Conservation (phyloP, 2,329 filamentous ascomycete species). For the Neurospora sp. region DNA sequence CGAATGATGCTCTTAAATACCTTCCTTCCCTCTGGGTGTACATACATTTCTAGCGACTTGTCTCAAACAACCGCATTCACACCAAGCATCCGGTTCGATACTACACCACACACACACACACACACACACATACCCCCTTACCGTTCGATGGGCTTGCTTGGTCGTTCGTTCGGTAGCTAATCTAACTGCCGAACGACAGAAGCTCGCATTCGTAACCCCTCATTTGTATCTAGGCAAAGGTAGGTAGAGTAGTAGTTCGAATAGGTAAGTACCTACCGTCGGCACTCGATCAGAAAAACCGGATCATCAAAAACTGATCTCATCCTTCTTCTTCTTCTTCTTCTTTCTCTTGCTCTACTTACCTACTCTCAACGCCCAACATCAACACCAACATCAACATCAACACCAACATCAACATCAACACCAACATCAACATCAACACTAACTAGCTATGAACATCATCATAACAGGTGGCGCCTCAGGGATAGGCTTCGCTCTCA, state of each 20-base stretch:
- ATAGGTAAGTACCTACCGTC: not conserved
- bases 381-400: not conserved
- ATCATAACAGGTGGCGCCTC: constrained; percentile 17
- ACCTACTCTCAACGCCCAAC: no score
- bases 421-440: not conserved
- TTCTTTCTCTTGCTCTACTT: not conserved
- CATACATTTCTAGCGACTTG: no score
- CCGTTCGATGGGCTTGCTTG: not conserved
- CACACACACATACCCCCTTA: not conserved
- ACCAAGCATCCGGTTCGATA: not conserved
- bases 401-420: not conserved
- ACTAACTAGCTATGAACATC: constrained; percentile 7
- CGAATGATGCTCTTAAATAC: no score
- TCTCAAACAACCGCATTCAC: no score
- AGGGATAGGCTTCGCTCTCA: constrained; percentile 16
- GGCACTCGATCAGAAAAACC: not conserved
- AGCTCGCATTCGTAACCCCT: not conserved
- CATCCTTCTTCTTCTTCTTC: not conserved
- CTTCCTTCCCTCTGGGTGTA: no score
- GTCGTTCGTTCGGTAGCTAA: not conserved
- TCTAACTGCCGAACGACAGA: not conserved
- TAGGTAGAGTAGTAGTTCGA: not conserved
- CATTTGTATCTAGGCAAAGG: not conserved
- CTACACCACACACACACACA: not conserved
- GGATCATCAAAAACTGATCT: not conserved